Conservation (phyloP, 2,329 filamentous ascomycete genomes). For the Colletotrichum tanaceti region DNA sequence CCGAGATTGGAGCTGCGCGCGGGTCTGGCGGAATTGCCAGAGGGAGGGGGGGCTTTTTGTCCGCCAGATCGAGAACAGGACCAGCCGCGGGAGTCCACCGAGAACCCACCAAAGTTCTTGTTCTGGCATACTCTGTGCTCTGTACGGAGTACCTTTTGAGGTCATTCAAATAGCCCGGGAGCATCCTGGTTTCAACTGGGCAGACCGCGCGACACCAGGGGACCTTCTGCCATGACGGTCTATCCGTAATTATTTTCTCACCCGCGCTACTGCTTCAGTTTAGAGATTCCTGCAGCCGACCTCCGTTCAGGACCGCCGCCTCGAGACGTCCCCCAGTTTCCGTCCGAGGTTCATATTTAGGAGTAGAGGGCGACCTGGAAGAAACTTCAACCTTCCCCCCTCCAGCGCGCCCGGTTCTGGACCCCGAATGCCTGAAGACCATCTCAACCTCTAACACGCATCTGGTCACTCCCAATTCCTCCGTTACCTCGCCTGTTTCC, state of each 20-base stretch:
- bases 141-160: slow-evolving; percentile 23
- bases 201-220: slow-evolving; percentile 13
- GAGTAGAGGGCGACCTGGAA: slow-evolving; percentile 28
- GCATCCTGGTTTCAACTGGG: slow-evolving; percentile 22
- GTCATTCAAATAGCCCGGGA: slow-evolving; percentile 33
- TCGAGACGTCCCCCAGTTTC: slow-evolving; percentile 34
- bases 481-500: slow-evolving; percentile 37
- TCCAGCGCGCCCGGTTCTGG: slow-evolving; percentile 5
- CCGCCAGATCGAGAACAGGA: slow-evolving; percentile 31
- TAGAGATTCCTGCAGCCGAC: slow-evolving; percentile 19
- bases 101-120: slow-evolving; percentile 25
- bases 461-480: slow-evolving; percentile 29
- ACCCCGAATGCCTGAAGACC: slow-evolving; percentile 12
- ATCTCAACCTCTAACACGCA: slow-evolving; percentile 37
- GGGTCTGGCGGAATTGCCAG: slow-evolving; percentile 33
- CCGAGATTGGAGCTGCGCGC: slow-evolving; percentile 23
- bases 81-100: slow-evolving; percentile 20
- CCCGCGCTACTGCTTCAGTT: slow-evolving; percentile 34
- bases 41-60: slow-evolving; percentile 29
- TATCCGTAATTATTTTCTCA: slow-evolving; percentile 37
- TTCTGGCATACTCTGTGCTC: too few species aligned
- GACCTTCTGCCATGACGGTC: slow-evolving; percentile 19
- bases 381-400: slow-evolving; percentile 17
- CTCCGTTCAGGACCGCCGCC: slow-evolving; percentile 26
- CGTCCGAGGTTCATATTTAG: slow-evolving; percentile 40